Conservation (phyloP, 108 stramenopile species). For the Nannochloropsis salina region DNA sequence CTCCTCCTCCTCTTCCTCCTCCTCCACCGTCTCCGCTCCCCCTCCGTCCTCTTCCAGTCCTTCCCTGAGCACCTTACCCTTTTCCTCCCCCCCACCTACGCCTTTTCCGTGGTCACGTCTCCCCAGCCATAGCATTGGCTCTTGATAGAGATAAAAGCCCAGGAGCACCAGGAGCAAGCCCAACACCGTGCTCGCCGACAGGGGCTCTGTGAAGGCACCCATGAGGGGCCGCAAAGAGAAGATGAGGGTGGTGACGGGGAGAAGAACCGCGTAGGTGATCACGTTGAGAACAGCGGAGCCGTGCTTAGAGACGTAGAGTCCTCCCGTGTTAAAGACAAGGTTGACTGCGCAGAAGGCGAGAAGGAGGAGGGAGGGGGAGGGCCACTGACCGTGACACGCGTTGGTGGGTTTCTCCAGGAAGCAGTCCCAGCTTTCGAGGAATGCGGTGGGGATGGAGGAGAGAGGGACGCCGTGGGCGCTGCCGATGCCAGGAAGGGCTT, state of each 20-base stretch:
- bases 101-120: neutral
- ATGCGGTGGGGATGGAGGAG: neutral
- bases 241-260: slow-evolving; percentile 24
- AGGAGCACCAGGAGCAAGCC: slow-evolving; percentile 22
- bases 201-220: slow-evolving; percentile 26
- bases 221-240: slow-evolving; percentile 24
- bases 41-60: neutral
- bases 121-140: neutral
- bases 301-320: slow-evolving; percentile 27
- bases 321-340: slow-evolving; percentile 25
- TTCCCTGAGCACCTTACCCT: neutral
- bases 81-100: too few relatives aligned
- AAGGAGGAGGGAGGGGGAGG: neutral
- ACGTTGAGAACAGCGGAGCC: slow-evolving; percentile 27
- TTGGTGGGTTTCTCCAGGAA: neutral
- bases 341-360: slow-evolving; percentile 23
- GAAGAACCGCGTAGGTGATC: slow-evolving; percentile 29
- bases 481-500: slow-evolving; percentile 25
- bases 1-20: neutral
- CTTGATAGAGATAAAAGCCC: slow-evolving; percentile 9
- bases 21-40: neutral
- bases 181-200: neutral
- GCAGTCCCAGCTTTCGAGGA: too few relatives aligned
- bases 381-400: neutral
- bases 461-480: neutral